These are phyloP conservation scores for Chytriomyces sp. DNA, from an alignment of 192 early-diverging fungal species.

Conservation along the genomic window DNA sequence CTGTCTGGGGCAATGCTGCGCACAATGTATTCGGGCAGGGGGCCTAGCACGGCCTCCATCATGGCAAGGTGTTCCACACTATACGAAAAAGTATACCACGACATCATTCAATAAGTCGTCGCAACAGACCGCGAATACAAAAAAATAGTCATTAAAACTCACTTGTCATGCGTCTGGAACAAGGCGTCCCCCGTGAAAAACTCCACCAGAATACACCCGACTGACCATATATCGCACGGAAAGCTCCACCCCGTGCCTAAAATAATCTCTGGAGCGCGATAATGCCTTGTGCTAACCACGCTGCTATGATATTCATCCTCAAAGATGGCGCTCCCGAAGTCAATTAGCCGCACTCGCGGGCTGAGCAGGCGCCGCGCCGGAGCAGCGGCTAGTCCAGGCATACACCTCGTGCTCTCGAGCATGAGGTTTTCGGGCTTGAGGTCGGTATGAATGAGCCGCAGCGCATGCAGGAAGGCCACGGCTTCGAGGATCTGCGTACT, in stretches of 20 bases:
- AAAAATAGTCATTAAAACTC: too few relatives aligned
- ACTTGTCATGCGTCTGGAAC: slow-evolving; percentile 98
- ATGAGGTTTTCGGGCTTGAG: slow-evolving; percentile 73
- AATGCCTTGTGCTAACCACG: slow-evolving; percentile 93
- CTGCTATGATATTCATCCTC: slow-evolving; percentile 89
- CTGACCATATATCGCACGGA: slow-evolving; percentile 96
- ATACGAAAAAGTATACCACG: not conserved
- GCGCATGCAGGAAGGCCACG: slow-evolving; percentile 85
- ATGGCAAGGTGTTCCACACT: slow-evolving; percentile 92
- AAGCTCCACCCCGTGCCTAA: slow-evolving; percentile 93
- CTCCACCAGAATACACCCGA: slow-evolving; percentile 96
- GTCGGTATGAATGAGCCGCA: slow-evolving; percentile 93
- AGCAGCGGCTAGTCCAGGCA: too few relatives aligned
- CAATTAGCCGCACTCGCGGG: slow-evolving; percentile 88
- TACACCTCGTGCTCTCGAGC: not conserved
- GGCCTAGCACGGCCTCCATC: slow-evolving; percentile 93
- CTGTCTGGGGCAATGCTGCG: slow-evolving; percentile 35
- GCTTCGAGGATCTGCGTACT: slow-evolving; percentile 82
- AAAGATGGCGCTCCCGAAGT: slow-evolving; percentile 96
- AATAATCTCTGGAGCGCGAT: slow-evolving; percentile 97
- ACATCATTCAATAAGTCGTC: not conserved
- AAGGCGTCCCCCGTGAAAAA: slow-evolving; percentile 92
- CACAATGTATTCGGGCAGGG: slow-evolving; percentile 66
- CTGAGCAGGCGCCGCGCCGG: too few relatives aligned
- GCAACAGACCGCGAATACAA: too few relatives aligned